These are phyloP conservation scores for Sugiyamaella qingdaonensis DNA, from an alignment of 805 yeast genomes.

Conservation along the genomic window DNA sequence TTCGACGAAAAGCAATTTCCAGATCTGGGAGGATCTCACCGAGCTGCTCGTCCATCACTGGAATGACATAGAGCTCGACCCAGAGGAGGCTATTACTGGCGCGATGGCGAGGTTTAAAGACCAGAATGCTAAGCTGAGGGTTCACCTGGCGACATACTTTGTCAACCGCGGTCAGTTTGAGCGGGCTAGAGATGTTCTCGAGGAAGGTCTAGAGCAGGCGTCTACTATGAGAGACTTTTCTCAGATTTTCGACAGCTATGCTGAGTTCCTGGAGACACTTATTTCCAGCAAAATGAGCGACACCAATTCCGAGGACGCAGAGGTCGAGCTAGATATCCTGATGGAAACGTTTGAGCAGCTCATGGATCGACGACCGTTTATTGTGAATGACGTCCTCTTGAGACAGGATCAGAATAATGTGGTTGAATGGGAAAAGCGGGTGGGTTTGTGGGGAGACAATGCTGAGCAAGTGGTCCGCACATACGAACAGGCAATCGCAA, in stretches of 20 bases:
- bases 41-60: slow-evolving; percentile 37
- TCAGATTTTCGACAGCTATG: slow-evolving; percentile 55
- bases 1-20: slow-evolving; percentile 42
- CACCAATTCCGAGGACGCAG: slow-evolving; percentile 20
- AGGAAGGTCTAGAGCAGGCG: slow-evolving; percentile 45
- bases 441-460: slow-evolving; percentile 41
- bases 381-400: slow-evolving; percentile 63
- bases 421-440: slow-evolving; percentile 64
- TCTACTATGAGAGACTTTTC: slow-evolving; percentile 59
- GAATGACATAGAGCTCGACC: slow-evolving; percentile 25
- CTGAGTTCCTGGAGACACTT: slow-evolving; percentile 55
- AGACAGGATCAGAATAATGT: slow-evolving; percentile 60
- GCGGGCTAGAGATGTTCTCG: slow-evolving; percentile 43
- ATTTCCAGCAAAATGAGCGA: slow-evolving; percentile 33
- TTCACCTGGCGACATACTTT: slow-evolving; percentile 46
- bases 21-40: slow-evolving; percentile 45
- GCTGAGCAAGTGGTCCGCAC: slow-evolving; percentile 47
- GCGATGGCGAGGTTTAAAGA: slow-evolving; percentile 51
- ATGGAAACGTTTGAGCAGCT: slow-evolving; percentile 51
- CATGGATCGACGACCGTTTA: slow-evolving; percentile 51
- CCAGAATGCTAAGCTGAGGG: slow-evolving; percentile 48
- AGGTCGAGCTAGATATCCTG: slow-evolving; percentile 40
- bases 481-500: slow-evolving; percentile 60
- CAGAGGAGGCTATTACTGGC: slow-evolving; percentile 35
- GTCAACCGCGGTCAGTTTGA: slow-evolving; percentile 37